phyloP scores from a whole-genome alignment of 139 green algal genomes.

The Desmodesmus armatus region DNA sequence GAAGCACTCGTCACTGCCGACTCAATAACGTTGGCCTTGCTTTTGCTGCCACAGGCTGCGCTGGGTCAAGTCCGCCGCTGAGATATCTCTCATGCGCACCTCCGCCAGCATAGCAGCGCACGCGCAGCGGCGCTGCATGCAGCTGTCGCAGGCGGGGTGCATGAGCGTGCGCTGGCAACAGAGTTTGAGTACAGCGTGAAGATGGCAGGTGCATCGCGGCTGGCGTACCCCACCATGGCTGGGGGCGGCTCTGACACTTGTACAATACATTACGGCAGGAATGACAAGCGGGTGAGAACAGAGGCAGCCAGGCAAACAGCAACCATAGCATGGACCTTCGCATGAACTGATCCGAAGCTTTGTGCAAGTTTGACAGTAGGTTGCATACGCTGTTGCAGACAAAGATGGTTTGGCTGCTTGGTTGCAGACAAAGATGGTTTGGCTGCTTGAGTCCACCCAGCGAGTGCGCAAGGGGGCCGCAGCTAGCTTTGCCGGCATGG shows the following conservation, averaged over 20 bases:
- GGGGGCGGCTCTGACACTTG: constrained; percentile 75
- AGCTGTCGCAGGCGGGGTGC: constrained; percentile 50
- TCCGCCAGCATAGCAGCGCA: constrained; percentile 64
- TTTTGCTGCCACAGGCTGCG: constrained; percentile 45
- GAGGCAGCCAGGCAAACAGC: too few species aligned
- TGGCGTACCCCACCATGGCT: constrained; percentile 84
- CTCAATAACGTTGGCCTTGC: too few species aligned
- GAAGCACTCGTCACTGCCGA: too few species aligned
- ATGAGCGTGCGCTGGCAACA: constrained; percentile 73
- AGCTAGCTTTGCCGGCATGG: too few species aligned
- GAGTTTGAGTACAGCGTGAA: constrained; percentile 63
- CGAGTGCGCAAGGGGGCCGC: too few species aligned
- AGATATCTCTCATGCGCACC: constrained; percentile 72
- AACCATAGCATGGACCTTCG: too few species aligned
- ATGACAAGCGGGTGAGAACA: constrained; percentile 83
- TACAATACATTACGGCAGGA: constrained; percentile 91
- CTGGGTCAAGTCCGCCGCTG: constrained; percentile 78
- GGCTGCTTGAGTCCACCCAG: too few species aligned
- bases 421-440: too few species aligned
- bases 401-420: too few species aligned
- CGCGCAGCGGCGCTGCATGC: constrained; percentile 72
- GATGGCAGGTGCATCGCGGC: constrained; percentile 70
- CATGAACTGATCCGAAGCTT: too few species aligned
- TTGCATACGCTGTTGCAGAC: too few species aligned
- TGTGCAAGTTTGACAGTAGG: too few species aligned